These are phyloP conservation scores for Diplotaxis tenuifolia DNA, from an alignment of 345 rosid species.

Conservation along the genomic window DNA sequence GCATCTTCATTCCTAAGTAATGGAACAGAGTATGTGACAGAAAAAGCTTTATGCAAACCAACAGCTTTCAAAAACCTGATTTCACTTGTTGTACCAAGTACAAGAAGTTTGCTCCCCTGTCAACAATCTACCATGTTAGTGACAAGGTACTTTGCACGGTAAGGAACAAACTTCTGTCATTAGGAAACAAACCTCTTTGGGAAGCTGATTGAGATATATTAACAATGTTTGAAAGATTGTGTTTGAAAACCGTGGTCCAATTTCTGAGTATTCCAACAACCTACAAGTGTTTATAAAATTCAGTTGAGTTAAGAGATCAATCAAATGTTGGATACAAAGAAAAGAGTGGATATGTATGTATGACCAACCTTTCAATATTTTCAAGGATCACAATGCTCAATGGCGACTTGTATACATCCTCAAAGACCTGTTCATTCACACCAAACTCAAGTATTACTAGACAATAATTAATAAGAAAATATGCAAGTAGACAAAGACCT, in stretches of 20 bases:
- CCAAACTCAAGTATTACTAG: slow-evolving; percentile 1
- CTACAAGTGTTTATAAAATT: not conserved
- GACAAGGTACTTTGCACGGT: slow-evolving; percentile 50
- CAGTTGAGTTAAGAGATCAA: slow-evolving; percentile 31
- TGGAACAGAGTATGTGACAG: slow-evolving; percentile 74
- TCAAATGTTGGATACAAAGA: not conserved
- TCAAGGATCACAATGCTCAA: slow-evolving; percentile 94
- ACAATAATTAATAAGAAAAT: not conserved
- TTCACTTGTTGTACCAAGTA: slow-evolving; percentile 41
- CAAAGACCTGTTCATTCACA: slow-evolving; percentile 66
- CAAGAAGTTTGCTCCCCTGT: slow-evolving; percentile 90
- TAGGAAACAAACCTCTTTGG: not conserved
- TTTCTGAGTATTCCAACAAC: not conserved
- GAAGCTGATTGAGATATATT: not conserved
- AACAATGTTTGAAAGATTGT: not conserved
- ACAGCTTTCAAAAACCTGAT: slow-evolving; percentile 35
- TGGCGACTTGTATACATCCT: slow-evolving; percentile 98
- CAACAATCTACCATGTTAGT: slow-evolving; percentile 13
- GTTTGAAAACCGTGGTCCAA: not conserved
- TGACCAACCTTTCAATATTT: slow-evolving; percentile 87
- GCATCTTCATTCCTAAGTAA: slow-evolving; percentile 68
- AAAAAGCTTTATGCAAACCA: slow-evolving; percentile 69
- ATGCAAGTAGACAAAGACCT: slow-evolving; percentile 48
- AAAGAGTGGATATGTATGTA: slow-evolving; percentile 33
- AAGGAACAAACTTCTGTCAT: slow-evolving; percentile 18